phyloP scores from a whole-genome alignment of 2,329 filamentous ascomycete species.

The Fusarium scirpi region DNA sequence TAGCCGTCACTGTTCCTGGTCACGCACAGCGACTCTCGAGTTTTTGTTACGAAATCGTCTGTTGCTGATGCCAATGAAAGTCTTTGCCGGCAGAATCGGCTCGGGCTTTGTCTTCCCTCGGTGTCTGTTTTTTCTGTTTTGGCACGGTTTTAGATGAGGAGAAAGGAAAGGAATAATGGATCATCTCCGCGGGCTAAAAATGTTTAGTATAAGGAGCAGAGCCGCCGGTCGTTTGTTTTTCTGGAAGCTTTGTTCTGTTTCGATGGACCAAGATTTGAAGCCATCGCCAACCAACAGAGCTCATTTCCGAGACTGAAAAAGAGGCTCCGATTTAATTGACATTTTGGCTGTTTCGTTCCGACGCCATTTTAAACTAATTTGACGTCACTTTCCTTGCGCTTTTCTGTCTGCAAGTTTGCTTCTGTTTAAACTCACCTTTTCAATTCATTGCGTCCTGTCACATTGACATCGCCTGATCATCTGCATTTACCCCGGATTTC shows the following conservation, averaged over 20 bases:
- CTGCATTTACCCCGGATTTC: constrained; percentile 15
- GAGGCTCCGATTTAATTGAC: neutral
- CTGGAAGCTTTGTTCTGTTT: neutral
- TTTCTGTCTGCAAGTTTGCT: neutral
- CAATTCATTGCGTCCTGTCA: neutral
- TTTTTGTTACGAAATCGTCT: constrained; percentile 48
- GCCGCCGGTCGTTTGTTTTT: neutral
- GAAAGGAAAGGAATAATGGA: neutral
- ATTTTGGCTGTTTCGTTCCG: neutral
- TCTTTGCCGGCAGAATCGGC: constrained; percentile 1
- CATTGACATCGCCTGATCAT: constrained; percentile 3
- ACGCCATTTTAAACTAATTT: constrained; percentile 3
- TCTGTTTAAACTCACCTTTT: neutral
- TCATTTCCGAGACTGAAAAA: neutral
- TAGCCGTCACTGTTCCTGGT: constrained; percentile 25
- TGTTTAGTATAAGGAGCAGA: constrained; percentile 15
- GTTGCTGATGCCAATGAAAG: constrained; percentile 39
- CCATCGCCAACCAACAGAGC: neutral
- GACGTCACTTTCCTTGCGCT: neutral
- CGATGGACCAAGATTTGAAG: constrained; percentile 2
- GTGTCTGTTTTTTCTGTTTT: neutral
- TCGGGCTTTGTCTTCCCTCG: neutral
- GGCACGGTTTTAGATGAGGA: neutral
- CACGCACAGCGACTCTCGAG: constrained; percentile 13
- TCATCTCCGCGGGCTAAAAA: constrained; percentile 46